Evolutionary conservation across 2,329 filamentous ascomycete species (phyloP).

Genomic region (Exophiala xenobiotica): DNA sequence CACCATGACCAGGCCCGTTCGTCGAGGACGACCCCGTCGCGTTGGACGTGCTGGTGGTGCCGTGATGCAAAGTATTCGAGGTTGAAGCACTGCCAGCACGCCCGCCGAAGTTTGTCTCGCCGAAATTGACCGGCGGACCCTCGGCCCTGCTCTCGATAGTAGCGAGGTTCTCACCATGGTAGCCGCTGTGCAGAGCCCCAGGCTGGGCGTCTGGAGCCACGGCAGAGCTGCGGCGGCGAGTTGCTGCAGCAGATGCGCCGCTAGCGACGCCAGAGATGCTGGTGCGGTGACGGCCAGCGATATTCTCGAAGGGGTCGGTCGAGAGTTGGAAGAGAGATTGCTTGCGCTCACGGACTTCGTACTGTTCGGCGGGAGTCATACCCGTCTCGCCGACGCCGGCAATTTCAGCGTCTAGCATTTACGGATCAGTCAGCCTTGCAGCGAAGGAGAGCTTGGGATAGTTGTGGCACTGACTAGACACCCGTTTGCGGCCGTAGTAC

Average conservation of each 20-base stretch:
- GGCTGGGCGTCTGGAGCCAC: constrained; percentile 26
- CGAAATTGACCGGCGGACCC: constrained; percentile 3
- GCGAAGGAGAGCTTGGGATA: background rate
- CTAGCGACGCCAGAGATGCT: constrained; percentile 25
- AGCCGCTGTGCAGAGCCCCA: constrained; percentile 20
- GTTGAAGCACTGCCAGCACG: constrained; percentile 7
- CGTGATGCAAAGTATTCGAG: constrained; percentile 4
- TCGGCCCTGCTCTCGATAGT: constrained; percentile 25
- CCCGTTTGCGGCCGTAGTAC: constrained; percentile 26
- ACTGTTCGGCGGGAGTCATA: constrained; percentile 27
- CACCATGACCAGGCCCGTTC: background rate
- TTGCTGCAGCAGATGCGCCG: constrained; percentile 24
- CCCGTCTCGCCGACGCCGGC: constrained; percentile 22
- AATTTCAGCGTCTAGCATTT: constrained; percentile 9
- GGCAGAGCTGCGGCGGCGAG: constrained; percentile 29
- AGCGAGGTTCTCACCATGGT: constrained; percentile 22
- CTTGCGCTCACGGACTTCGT: constrained; percentile 29
- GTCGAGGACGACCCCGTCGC: background rate
- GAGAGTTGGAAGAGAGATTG: constrained; percentile 27
- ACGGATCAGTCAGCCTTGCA: background rate
- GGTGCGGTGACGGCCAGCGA: constrained; percentile 25
- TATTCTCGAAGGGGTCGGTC: constrained; percentile 26
- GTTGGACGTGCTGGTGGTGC: background rate
- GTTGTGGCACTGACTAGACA: constrained; percentile 19
- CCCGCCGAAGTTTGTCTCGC: constrained; percentile 1